These are phyloP conservation scores for Mentha longifolia DNA, from an alignment of 257 asterid species.

Conservation along the genomic window DNA sequence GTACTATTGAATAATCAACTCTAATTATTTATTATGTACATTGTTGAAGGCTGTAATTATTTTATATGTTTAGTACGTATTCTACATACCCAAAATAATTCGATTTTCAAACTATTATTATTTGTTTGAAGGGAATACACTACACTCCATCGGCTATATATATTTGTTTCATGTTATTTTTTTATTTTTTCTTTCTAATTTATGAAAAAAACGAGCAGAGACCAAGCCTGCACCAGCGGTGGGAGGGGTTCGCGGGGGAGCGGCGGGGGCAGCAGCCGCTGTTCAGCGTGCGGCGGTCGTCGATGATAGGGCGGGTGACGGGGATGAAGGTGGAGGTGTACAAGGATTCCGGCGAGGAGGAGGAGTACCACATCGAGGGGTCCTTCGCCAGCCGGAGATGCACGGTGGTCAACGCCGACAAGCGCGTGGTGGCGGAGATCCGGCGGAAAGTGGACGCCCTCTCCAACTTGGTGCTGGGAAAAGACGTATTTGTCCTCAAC, in stretches of 20 bases:
- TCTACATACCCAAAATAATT: too few relatives aligned
- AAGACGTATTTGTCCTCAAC: constrained; percentile 58
- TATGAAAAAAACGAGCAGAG: constrained; percentile 56
- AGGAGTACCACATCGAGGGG: constrained; percentile 70
- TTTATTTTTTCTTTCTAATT: too few relatives aligned
- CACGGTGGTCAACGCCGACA: constrained; percentile 42
- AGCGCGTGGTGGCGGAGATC: constrained; percentile 64
- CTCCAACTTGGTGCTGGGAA: constrained; percentile 64
- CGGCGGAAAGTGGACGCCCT: constrained; percentile 66
- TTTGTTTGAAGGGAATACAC: too few relatives aligned
- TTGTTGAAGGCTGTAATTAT: too few relatives aligned
- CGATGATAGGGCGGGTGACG: constrained; percentile 50
- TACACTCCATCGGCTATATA: too few relatives aligned
- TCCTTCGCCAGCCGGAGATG: constrained; percentile 64
- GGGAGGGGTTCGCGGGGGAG: constrained; percentile 81
- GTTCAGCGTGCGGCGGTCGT: constrained; percentile 54
- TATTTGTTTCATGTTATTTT: too few relatives aligned
- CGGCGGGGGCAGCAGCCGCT: constrained; percentile 50
- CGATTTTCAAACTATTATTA: too few relatives aligned
- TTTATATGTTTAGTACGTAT: too few relatives aligned
- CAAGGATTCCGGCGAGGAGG: constrained; percentile 47
- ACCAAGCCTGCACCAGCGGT: constrained; percentile 76
- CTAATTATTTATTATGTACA: too few relatives aligned
- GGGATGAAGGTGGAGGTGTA: constrained; percentile 48
- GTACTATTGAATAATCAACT: too few relatives aligned